These are phyloP conservation scores for Erodium maritimum DNA, from an alignment of 345 rosid genomes.

Conservation along the genomic window DNA sequence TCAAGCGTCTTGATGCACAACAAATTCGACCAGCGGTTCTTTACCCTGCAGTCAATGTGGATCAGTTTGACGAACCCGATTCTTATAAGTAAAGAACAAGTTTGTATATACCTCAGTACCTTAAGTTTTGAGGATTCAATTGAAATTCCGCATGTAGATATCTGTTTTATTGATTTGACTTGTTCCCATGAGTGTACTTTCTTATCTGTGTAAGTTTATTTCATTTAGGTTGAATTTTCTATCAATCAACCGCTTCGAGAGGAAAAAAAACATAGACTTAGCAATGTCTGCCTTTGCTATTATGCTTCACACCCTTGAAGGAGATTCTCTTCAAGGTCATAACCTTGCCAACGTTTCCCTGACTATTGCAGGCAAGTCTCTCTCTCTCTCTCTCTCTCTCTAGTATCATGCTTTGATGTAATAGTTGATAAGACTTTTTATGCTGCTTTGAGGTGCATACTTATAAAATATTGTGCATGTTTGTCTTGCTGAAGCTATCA, in stretches of 20 bases:
- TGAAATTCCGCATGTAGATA: not conserved
- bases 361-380: slow-evolving; percentile 60
- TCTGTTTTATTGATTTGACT: not conserved
- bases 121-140: slow-evolving; percentile 3
- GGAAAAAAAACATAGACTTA: slow-evolving; percentile 75
- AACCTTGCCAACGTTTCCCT: slow-evolving; percentile 34
- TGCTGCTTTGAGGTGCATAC: not conserved
- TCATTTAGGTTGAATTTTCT: slow-evolving; percentile 59
- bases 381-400: not conserved
- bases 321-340: slow-evolving; percentile 14
- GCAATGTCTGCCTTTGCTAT: slow-evolving; percentile 79
- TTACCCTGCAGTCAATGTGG: slow-evolving; percentile 75
- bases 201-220: slow-evolving; percentile 3
- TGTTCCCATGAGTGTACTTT: not conserved
- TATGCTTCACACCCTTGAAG: slow-evolving; percentile 33
- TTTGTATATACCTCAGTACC: slow-evolving; percentile 24
- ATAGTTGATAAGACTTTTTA: not conserved
- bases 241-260: slow-evolving; percentile 77
- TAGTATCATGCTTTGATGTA: not conserved
- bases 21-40: slow-evolving; percentile 78
- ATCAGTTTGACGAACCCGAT: slow-evolving; percentile 54
- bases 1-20: slow-evolving; percentile 56
- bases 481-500: not conserved
- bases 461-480: not conserved
- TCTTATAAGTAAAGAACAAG: slow-evolving; percentile 38